Evolutionary conservation across 2,329 filamentous ascomycete species (phyloP).

Genomic region (Hypoxylon sp.): DNA sequence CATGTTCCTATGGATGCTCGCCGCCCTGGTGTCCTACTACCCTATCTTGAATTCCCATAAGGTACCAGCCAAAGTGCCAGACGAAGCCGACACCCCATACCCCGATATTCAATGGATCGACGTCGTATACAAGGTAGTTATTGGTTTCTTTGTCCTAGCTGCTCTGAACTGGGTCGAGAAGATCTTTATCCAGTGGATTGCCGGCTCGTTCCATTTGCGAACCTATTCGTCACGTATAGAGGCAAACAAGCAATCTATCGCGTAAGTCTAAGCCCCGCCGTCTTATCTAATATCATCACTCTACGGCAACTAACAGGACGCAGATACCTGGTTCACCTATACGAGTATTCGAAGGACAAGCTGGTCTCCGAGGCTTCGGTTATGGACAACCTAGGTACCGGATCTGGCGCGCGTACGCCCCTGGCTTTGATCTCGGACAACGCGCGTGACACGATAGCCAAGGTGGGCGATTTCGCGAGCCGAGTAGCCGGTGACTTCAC

Average conservation of each 20-base stretch:
- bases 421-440: slow-evolving; percentile 76
- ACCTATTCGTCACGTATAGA: slow-evolving; percentile 93
- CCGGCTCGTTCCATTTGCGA: slow-evolving; percentile 88
- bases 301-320: slow-evolving; percentile 42
- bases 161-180: slow-evolving; percentile 89
- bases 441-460: slow-evolving; percentile 77
- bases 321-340: slow-evolving; percentile 59
- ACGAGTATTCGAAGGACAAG: slow-evolving; percentile 79
- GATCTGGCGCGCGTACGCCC: slow-evolving; percentile 75
- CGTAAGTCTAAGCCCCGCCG: slow-evolving; percentile 56
- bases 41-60: slow-evolving; percentile 76
- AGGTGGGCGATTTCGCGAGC: slow-evolving; percentile 84
- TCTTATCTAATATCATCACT: slow-evolving; percentile 62
- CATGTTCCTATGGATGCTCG: slow-evolving; percentile 91
- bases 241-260: slow-evolving; percentile 89
- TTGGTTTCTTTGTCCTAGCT: slow-evolving; percentile 81
- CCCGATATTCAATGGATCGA: slow-evolving; percentile 72
- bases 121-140: slow-evolving; percentile 84
- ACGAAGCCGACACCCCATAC: slow-evolving; percentile 55
- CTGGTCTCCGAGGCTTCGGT: slow-evolving; percentile 62
- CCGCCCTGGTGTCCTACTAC: slow-evolving; percentile 83
- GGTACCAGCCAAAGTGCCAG: slow-evolving; percentile 45
- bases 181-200: slow-evolving; percentile 93
- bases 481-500: slow-evolving; percentile 87
- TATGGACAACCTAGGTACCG: slow-evolving; percentile 53